These are phyloP conservation scores for Cucumis melo DNA, from an alignment of 306 rosid genomes.

Conservation along the genomic window DNA sequence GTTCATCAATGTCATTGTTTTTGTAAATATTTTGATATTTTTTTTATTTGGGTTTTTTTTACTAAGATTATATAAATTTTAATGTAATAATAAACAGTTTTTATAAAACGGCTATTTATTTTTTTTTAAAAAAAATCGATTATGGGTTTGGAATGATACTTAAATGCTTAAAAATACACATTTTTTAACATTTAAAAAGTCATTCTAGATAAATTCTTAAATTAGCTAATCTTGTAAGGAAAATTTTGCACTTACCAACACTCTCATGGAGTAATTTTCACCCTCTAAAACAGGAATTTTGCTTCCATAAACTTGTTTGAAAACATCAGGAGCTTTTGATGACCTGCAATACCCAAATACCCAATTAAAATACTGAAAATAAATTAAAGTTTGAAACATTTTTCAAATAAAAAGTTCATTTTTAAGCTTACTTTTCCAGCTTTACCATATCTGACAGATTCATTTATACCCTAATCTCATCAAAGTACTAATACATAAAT, in stretches of 20 bases:
- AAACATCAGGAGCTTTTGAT: constrained; percentile 49
- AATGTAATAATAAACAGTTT: too few species aligned
- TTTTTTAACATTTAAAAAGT: too few species aligned
- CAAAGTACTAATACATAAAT: not conserved
- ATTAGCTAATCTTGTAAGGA: not conserved
- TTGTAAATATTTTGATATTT: too few species aligned
- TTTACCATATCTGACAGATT: not conserved
- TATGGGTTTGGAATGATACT: too few species aligned
- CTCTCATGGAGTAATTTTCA: constrained; percentile 44
- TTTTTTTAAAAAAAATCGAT: too few species aligned
- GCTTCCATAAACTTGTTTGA: constrained; percentile 43
- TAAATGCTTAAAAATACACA: too few species aligned
- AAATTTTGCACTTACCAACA: constrained; percentile 42
- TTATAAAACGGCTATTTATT: too few species aligned
- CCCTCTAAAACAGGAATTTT: constrained; percentile 47
- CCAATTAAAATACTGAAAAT: not conserved
- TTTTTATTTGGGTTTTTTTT: too few species aligned
- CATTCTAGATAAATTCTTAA: too few species aligned
- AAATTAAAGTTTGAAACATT: not conserved
- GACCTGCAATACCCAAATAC: constrained; percentile 35
- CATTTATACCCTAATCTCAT: not conserved
- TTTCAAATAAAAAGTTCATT: not conserved
- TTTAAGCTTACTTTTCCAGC: not conserved
- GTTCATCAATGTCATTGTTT: too few species aligned
- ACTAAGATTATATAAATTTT: too few species aligned